phyloP scores from a whole-genome alignment of 306 rosid genomes.

The Glycine soja region DNA sequence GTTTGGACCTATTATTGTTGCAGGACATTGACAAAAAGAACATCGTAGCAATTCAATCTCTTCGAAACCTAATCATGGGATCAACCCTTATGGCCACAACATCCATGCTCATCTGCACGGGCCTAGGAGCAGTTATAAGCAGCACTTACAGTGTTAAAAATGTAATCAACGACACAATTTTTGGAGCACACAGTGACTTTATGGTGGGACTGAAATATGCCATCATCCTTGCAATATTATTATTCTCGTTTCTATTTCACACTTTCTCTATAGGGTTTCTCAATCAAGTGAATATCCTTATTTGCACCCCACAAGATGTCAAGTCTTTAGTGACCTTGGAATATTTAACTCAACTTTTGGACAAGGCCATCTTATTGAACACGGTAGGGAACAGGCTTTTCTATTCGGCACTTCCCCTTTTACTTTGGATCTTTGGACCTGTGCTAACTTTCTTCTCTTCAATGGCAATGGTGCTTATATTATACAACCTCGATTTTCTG shows the following conservation, averaged over 20 bases:
- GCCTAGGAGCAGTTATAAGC: slow-evolving; percentile 45
- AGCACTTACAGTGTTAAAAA: slow-evolving; percentile 39
- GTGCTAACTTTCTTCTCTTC: slow-evolving; percentile 69
- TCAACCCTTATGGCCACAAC: slow-evolving; percentile 46
- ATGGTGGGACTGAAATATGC: slow-evolving; percentile 28
- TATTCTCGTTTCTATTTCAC: slow-evolving; percentile 28
- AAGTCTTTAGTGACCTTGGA: slow-evolving; percentile 35
- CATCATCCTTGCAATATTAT: neutral
- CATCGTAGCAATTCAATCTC: slow-evolving; percentile 12
- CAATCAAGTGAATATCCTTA: slow-evolving; percentile 35
- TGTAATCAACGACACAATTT: slow-evolving; percentile 11
- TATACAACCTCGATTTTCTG: slow-evolving; percentile 72
- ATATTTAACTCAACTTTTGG: slow-evolving; percentile 33
- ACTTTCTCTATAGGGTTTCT: neutral
- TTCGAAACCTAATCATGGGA: slow-evolving; percentile 32
- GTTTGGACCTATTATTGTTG: neutral
- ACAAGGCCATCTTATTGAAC: slow-evolving; percentile 17
- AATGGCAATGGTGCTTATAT: slow-evolving; percentile 54
- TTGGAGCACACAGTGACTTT: slow-evolving; percentile 33
- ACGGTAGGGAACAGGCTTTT: slow-evolving; percentile 73
- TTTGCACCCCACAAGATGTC: slow-evolving; percentile 36
- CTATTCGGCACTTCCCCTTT: slow-evolving; percentile 62
- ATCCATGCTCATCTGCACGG: slow-evolving; percentile 38
- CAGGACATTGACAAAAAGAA: slow-evolving; percentile 45
- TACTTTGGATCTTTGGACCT: slow-evolving; percentile 90